A percentile compares a stretch with the other conserved stretches of the same genome.
phyloP scores from a whole-genome alignment of 345 rosid species.

The Psidium guajava region DNA sequence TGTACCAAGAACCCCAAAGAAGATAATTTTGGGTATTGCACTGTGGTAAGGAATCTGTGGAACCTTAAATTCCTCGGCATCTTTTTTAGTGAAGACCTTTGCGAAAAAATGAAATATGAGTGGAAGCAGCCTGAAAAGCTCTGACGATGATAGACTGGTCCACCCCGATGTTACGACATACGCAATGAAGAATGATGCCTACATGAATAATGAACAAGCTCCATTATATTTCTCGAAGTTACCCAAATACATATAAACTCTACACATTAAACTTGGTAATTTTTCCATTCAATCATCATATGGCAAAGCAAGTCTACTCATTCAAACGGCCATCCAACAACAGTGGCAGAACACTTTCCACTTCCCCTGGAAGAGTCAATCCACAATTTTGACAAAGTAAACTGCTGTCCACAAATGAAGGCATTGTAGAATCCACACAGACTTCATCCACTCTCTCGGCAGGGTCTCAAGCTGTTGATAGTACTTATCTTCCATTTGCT shows the following conservation, averaged over 20 bases:
- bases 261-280: neutral
- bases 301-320: neutral
- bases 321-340: neutral
- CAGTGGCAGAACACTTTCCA: neutral
- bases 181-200: conserved; percentile 91
- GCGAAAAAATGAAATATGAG: conserved; percentile 32
- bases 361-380: neutral
- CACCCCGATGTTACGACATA: conserved; percentile 93
- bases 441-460: neutral
- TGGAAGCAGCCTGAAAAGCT: conserved; percentile 55
- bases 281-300: neutral
- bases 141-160: conserved; percentile 79
- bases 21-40: conserved; percentile 56
- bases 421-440: neutral
- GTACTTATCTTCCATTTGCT: neutral
- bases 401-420: neutral
- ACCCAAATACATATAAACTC: neutral
- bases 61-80: conserved; percentile 39
- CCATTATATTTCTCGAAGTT: neutral
- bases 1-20: conserved; percentile 79
- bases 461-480: neutral
- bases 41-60: conserved; percentile 57
- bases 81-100: conserved; percentile 25
- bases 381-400: neutral
- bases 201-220: conserved; percentile 10